Conservation (phyloP, 2,329 filamentous ascomycete genomes). For the Pestalotiopsis sp. region DNA sequence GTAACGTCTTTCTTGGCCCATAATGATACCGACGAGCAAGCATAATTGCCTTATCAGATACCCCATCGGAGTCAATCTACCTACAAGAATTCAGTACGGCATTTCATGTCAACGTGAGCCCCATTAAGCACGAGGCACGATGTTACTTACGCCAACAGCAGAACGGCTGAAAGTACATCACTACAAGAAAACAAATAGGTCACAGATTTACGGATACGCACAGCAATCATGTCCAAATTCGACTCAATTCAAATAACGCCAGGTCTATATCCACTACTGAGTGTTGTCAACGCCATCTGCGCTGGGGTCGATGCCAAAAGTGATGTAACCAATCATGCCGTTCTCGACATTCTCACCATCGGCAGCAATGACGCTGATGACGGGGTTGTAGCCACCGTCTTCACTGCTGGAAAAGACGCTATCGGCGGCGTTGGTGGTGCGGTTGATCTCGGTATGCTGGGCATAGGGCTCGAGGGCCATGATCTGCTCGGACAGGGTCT, state of each 20-base stretch:
- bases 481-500: constrained; percentile 25
- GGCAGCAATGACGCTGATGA: constrained; percentile 31
- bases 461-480: constrained; percentile 36
- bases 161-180: too few species aligned
- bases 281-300: neutral
- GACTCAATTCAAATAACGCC: neutral
- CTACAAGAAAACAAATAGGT: too few species aligned
- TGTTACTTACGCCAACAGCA: too few species aligned
- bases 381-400: constrained; percentile 30
- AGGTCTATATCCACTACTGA: neutral
- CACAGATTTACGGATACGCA: too few species aligned
- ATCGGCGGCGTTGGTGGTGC: constrained; percentile 33
- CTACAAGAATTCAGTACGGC: too few species aligned
- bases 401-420: constrained; percentile 18
- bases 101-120: too few species aligned
- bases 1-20: too few species aligned
- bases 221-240: neutral
- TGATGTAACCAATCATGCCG: constrained; percentile 38
- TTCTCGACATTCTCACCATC: constrained; percentile 36
- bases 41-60: too few species aligned
- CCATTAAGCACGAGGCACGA: too few species aligned
- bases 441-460: constrained; percentile 35
- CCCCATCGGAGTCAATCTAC: too few species aligned
- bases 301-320: constrained; percentile 32
- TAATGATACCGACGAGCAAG: too few species aligned